A percentile compares a stretch with the other conserved stretches of the same genome.
These are phyloP conservation scores for Stemphylium lycopersici DNA, from an alignment of 2,329 filamentous ascomycete genomes.

Conservation along the genomic window DNA sequence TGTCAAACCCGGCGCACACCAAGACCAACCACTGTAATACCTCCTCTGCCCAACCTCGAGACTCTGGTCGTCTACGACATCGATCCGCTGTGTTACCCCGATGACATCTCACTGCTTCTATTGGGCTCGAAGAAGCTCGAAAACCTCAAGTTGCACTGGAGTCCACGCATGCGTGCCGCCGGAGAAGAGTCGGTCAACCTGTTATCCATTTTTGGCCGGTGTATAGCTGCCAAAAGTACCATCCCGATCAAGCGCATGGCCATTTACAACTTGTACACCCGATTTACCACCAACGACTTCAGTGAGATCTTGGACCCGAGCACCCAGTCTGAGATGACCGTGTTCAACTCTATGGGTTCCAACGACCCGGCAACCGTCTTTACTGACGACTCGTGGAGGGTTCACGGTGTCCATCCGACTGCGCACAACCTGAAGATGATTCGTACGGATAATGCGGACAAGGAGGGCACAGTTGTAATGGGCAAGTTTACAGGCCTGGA, in stretches of 20 bases:
- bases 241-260: constrained; percentile 58
- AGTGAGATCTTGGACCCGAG: constrained; percentile 52
- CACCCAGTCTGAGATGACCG: constrained; percentile 56
- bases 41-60: constrained; percentile 62
- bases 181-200: constrained; percentile 64
- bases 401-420: constrained; percentile 26
- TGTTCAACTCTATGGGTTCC: constrained; percentile 60
- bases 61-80: constrained; percentile 63
- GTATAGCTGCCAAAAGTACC: constrained; percentile 54
- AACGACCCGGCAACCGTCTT: constrained; percentile 58
- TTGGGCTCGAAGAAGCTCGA: constrained; percentile 60
- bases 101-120: constrained; percentile 65
- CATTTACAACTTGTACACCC: constrained; percentile 64
- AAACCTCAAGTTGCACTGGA: constrained; percentile 65
- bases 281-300: constrained; percentile 55
- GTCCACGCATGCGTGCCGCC: constrained; percentile 64
- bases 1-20: constrained; percentile 64
- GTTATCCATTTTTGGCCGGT: constrained; percentile 62
- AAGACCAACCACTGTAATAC: constrained; percentile 62
- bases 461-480: constrained; percentile 53
- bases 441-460: constrained; percentile 57
- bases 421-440: constrained; percentile 55
- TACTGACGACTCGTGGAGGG: constrained; percentile 62
- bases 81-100: constrained; percentile 68
- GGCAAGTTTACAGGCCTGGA: constrained; percentile 54